These are phyloP conservation scores for Podospora pseudopauciseta DNA, from an alignment of 495 filamentous ascomycete species.

Conservation along the genomic window DNA sequence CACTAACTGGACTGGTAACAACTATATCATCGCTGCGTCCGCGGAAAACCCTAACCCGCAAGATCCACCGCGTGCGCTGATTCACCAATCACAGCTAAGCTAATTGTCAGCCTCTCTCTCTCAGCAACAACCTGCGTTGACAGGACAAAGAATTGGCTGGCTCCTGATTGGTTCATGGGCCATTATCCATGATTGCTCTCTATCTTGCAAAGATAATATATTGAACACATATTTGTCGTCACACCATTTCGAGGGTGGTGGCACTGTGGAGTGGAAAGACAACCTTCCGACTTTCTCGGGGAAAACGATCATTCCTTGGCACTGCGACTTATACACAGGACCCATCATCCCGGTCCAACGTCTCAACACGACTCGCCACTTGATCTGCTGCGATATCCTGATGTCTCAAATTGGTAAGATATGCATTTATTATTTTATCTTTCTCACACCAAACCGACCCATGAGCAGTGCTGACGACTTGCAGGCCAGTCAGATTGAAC, in stretches of 20 bases:
- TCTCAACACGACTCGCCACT: slow-evolving; percentile 2
- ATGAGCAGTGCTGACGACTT: background rate
- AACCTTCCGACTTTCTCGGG: background rate
- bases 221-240: background rate
- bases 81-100: background rate
- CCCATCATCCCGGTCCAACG: background rate
- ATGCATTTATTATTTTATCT: too few relatives aligned
- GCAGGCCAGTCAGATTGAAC: background rate
- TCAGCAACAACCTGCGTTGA: background rate
- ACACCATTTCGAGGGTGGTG: background rate
- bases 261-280: background rate
- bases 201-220: background rate
- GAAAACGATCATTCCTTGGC: background rate
- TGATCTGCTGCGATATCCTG: background rate
- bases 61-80: too few relatives aligned
- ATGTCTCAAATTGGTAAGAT: background rate
- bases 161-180: background rate
- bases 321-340: background rate
- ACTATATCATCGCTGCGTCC: too few relatives aligned
- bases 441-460: too few relatives aligned
- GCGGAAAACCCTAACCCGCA: background rate
- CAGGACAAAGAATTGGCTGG: slow-evolving; percentile 1
- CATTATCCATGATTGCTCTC: too few relatives aligned
- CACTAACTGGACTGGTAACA: too few relatives aligned
- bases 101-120: background rate